phyloP scores from a whole-genome alignment of 495 filamentous ascomycete species.

The Daldinia concentrica region DNA sequence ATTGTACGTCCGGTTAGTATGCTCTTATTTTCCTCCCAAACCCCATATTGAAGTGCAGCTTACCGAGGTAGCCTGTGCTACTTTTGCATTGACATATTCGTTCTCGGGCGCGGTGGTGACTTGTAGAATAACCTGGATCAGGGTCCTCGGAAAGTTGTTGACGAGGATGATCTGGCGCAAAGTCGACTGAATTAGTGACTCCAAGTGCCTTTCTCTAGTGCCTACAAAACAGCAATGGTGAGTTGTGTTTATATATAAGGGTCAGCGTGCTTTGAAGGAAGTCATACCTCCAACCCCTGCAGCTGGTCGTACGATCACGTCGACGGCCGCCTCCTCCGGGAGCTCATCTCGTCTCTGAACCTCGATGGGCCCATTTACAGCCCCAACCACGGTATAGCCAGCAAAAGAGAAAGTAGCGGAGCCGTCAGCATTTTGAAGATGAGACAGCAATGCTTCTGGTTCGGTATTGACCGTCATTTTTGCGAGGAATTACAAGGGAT shows the following conservation, averaged over 20 bases:
- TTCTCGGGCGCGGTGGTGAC: conserved; percentile 66
- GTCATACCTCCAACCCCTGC: conserved; percentile 80
- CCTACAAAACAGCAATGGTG: conserved; percentile 60
- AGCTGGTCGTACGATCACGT: conserved; percentile 88
- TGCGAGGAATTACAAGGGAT: not conserved
- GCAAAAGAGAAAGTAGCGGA: conserved; percentile 83
- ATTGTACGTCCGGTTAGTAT: conserved; percentile 32
- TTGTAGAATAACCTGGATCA: conserved; percentile 74
- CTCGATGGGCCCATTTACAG: conserved; percentile 93
- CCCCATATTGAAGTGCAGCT: conserved; percentile 25
- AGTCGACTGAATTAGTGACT: conserved; percentile 73
- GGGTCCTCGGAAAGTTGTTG: conserved; percentile 71
- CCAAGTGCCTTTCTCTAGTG: conserved; percentile 74
- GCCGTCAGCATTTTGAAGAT: conserved; percentile 81
- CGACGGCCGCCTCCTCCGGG: conserved; percentile 87
- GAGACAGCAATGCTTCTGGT: conserved; percentile 60
- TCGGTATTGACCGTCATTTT: conserved; percentile 56
- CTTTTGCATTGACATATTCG: conserved; percentile 61
- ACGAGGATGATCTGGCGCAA: conserved; percentile 74
- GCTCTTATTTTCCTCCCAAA: not conserved
- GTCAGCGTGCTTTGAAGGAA: conserved; percentile 48
- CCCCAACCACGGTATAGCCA: conserved; percentile 81
- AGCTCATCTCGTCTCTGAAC: conserved; percentile 85
- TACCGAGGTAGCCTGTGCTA: conserved; percentile 61
- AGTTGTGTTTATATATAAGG: conserved; percentile 48